phyloP scores from a whole-genome alignment of 2,329 filamentous ascomycete species.

The Hypoxylon sp. region DNA sequence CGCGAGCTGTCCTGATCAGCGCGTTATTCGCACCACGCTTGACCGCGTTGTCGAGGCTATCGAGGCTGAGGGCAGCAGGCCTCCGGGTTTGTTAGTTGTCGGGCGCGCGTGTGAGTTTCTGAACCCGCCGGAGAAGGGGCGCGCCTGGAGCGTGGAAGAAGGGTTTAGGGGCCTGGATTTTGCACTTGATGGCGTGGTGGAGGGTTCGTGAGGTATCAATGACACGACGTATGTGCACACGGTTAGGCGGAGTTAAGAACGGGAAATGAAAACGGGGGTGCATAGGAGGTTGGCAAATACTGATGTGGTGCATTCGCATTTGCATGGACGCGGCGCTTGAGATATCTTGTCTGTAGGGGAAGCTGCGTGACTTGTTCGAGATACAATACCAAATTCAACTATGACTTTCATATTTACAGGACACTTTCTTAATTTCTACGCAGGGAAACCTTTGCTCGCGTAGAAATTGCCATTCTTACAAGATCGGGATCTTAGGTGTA shows the following conservation, averaged over 20 bases:
- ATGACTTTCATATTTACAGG: background rate
- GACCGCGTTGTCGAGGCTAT: conserved; percentile 83
- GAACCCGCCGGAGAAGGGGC: conserved; percentile 65
- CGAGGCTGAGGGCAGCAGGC: conserved; percentile 87
- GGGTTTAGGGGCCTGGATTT: conserved; percentile 81
- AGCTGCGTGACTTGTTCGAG: background rate
- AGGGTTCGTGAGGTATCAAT: conserved; percentile 22
- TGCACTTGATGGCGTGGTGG: conserved; percentile 27
- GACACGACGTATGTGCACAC: too few relatives aligned
- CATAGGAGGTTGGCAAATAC: background rate
- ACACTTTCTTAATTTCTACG: background rate
- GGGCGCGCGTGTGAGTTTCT: conserved; percentile 86
- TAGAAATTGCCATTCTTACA: too few relatives aligned
- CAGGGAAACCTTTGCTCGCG: too few relatives aligned
- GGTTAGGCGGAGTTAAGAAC: too few relatives aligned
- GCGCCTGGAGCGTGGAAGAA: conserved; percentile 87
- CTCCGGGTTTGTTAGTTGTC: conserved; percentile 88
- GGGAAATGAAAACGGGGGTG: background rate
- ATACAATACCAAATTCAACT: background rate
- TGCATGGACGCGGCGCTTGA: background rate
- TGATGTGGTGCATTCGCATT: conserved; percentile 11
- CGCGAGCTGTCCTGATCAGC: conserved; percentile 92
- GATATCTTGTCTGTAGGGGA: background rate
- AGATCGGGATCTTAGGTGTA: background rate
- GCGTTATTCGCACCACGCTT: conserved; percentile 89